Conservation (phyloP, 176 grass and related monocot genomes). For the Oryza australiensis region DNA sequence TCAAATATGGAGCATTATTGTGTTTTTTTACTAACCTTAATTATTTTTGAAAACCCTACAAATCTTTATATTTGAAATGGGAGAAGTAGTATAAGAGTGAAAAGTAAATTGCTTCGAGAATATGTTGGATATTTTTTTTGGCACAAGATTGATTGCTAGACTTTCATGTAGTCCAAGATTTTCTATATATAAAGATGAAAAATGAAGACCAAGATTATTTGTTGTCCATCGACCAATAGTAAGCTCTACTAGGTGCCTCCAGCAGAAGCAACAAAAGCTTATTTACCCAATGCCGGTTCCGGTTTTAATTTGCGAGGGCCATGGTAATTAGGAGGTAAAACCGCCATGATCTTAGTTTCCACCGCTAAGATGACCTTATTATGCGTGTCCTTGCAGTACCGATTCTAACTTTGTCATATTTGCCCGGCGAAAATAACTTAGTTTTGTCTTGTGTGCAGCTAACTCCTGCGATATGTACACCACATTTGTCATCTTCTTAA, state of each 20-base stretch:
- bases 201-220: background rate
- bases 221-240: background rate
- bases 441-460: background rate
- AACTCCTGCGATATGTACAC: background rate
- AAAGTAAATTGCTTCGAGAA: too few relatives aligned
- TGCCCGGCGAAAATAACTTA: background rate
- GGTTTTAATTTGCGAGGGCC: too few relatives aligned
- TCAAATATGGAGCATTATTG: too few relatives aligned
- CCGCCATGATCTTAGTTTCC: background rate
- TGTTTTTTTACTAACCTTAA: too few relatives aligned
- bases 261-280: background rate
- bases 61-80: too few relatives aligned
- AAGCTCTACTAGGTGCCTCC: background rate
- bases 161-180: background rate
- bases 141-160: background rate
- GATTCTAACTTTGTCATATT: background rate
- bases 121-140: too few relatives aligned
- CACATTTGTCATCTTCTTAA: background rate
- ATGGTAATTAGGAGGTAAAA: background rate
- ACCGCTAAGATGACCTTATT: background rate
- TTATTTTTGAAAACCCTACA: too few relatives aligned
- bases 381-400: background rate
- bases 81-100: too few relatives aligned
- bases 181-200: background rate
- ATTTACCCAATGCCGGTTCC: background rate